These are phyloP conservation scores for Leptographium procerum DNA, from an alignment of 2,329 filamentous ascomycete genomes.

Conservation along the genomic window DNA sequence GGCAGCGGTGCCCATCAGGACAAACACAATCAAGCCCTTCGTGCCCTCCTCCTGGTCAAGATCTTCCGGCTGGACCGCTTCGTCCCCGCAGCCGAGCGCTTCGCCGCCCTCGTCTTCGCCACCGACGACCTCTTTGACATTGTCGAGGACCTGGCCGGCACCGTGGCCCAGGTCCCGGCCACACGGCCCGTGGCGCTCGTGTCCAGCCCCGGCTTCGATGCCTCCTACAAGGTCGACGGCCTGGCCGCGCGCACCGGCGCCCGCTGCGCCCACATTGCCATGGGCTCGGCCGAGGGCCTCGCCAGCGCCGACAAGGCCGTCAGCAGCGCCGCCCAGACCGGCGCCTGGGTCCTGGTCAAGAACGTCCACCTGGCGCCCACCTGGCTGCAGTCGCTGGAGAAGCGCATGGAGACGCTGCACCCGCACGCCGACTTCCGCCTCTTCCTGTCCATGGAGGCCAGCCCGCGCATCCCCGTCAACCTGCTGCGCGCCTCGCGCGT, in stretches of 20 bases:
- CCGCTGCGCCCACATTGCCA: conserved; percentile 91
- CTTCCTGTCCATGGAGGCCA: conserved; percentile 97
- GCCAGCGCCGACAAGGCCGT: conserved; percentile 93
- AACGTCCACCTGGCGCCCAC: conserved; percentile 94
- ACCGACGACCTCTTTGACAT: conserved; percentile 68
- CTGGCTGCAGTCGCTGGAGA: conserved; percentile 95
- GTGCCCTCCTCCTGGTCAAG: conserved; percentile 83
- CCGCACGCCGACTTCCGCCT: conserved; percentile 86
- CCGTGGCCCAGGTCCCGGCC: conserved; percentile 73
- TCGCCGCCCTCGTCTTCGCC: conserved; percentile 78
- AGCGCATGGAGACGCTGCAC: conserved; percentile 89
- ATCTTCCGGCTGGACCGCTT: conserved; percentile 92
- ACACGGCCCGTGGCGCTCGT: conserved; percentile 81
- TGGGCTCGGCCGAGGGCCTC: conserved; percentile 93
- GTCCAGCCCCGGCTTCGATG: conserved; percentile 93
- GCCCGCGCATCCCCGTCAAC: conserved; percentile 93
- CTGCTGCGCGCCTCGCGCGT: conserved; percentile 85
- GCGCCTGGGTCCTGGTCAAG: conserved; percentile 96
- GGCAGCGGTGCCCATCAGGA: too few relatives aligned
- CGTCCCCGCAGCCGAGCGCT: conserved; percentile 84
- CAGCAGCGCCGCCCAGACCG: conserved; percentile 78
- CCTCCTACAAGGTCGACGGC: conserved; percentile 96
- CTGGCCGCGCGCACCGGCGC: conserved; percentile 75
- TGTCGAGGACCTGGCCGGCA: conserved; percentile 73
- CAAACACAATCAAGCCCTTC: conserved; percentile 58